These are phyloP conservation scores for Lactifluus echinatus DNA, from an alignment of 768 basidiomycete genomes.

Conservation along the genomic window DNA sequence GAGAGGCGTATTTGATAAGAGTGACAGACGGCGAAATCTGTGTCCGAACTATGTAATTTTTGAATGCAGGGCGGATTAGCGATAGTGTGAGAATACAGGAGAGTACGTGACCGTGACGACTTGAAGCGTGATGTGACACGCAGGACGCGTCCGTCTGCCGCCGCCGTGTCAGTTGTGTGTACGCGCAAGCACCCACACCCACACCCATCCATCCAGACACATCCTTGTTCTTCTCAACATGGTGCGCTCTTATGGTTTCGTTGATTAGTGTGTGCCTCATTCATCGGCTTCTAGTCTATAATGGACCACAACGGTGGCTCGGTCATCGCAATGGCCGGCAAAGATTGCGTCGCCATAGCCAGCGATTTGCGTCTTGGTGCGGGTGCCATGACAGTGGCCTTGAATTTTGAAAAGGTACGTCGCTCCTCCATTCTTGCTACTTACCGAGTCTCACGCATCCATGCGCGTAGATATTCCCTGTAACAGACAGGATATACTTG, in stretches of 20 bases:
- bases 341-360: conserved; percentile 98
- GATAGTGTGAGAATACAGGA: no score
- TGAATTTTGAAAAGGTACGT: conserved; percentile 89
- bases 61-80: no score
- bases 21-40: background rate
- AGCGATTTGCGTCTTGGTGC: conserved; percentile 89
- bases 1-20: background rate
- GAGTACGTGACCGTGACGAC: background rate
- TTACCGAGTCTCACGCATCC: conserved; percentile 14
- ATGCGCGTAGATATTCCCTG: conserved; percentile 71
- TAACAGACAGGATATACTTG: conserved; percentile 85
- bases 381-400: conserved; percentile 76
- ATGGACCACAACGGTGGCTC: conserved; percentile 97
- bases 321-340: conserved; percentile 98
- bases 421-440: background rate
- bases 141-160: background rate
- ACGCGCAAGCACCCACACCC: conserved; percentile 11
- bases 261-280: background rate
- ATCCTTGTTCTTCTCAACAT: conserved; percentile 3
- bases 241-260: conserved; percentile 1
- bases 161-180: background rate
- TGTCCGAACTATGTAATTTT: background rate
- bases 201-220: background rate
- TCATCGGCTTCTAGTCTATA: conserved; percentile 51
- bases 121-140: background rate